A percentile compares a stretch with the other conserved stretches of the same genome.
Evolutionary conservation across 331 rosid genomes (phyloP).

Genomic region (Ulmus americana): DNA sequence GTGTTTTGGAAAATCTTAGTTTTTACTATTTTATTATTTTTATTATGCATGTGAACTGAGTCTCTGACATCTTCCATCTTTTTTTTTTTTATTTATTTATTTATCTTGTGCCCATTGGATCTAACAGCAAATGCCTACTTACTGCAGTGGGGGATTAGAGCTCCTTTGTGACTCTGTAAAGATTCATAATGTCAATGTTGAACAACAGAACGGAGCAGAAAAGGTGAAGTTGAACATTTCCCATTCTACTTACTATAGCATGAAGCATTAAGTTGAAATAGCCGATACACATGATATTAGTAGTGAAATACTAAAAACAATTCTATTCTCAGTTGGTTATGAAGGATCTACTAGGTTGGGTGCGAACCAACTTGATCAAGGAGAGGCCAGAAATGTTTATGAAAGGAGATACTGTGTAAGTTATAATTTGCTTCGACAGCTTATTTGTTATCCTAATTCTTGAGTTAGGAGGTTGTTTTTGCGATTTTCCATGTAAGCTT

Average conservation of each 20-base stretch:
- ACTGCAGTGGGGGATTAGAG: conserved; percentile 80
- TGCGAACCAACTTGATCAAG: conserved; percentile 71
- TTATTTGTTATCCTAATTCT: background rate
- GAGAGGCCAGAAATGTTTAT: conserved; percentile 97
- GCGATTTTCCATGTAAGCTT: no score
- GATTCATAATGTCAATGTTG: conserved; percentile 62
- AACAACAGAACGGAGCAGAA: conserved; percentile 44
- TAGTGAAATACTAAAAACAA: background rate
- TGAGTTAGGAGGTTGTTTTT: no score
- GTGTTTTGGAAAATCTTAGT: no score
- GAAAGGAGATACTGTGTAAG: conserved; percentile 96
- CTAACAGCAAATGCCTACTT: conserved; percentile 12
- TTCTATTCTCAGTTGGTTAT: conserved; percentile 50
- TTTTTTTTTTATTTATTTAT: background rate
- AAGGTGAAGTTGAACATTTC: conserved; percentile 33
- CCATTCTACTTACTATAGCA: background rate
- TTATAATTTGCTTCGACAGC: conserved; percentile 10
- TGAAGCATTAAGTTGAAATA: background rate
- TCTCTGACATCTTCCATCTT: background rate
- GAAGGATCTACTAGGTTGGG: conserved; percentile 88
- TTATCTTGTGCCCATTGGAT: conserved; percentile 16
- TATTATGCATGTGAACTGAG: background rate
- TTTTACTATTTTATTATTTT: background rate
- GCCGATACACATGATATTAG: background rate
- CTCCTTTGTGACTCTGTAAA: conserved; percentile 87